These are phyloP conservation scores for Camellia granthamiana DNA, from an alignment of 148 eudicot species.

Conservation along the genomic window DNA sequence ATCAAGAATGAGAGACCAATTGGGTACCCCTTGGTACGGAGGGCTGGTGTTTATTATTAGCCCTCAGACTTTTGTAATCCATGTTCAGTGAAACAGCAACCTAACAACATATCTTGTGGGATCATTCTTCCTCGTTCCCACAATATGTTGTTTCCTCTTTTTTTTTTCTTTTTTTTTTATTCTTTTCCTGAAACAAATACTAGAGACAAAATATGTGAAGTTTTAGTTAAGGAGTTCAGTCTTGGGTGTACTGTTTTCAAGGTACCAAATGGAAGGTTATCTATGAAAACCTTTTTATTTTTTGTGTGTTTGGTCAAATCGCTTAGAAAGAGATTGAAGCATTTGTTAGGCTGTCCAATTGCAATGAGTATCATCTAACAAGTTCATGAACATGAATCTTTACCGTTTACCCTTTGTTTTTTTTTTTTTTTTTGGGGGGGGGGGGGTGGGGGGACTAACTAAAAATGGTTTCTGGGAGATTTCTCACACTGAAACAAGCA, in stretches of 20 bases:
- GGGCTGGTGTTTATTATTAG: too few species aligned
- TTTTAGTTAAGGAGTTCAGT: background rate
- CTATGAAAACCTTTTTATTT: background rate
- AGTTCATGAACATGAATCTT: background rate
- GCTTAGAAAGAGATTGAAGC: background rate
- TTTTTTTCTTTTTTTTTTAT: background rate
- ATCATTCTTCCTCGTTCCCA: background rate
- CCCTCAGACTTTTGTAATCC: too few species aligned
- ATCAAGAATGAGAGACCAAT: too few species aligned
- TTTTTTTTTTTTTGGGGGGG: too few species aligned
- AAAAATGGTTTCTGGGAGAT: constrained; percentile 8
- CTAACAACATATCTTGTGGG: too few species aligned
- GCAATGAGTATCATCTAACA: background rate
- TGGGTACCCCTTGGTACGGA: too few species aligned
- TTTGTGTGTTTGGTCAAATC: background rate
- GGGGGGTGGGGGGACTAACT: background rate
- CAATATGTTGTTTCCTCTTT: background rate
- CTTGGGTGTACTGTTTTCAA: background rate
- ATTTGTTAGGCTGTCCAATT: background rate
- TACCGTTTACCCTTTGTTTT: background rate
- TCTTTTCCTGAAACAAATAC: background rate
- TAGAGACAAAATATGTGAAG: background rate
- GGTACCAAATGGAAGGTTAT: background rate
- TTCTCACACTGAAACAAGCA: background rate
- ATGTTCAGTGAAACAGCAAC: too few species aligned